Evolutionary conservation across 768 basidiomycete genomes (phyloP).

Genomic region (Macrolepiota dolichaula): DNA sequence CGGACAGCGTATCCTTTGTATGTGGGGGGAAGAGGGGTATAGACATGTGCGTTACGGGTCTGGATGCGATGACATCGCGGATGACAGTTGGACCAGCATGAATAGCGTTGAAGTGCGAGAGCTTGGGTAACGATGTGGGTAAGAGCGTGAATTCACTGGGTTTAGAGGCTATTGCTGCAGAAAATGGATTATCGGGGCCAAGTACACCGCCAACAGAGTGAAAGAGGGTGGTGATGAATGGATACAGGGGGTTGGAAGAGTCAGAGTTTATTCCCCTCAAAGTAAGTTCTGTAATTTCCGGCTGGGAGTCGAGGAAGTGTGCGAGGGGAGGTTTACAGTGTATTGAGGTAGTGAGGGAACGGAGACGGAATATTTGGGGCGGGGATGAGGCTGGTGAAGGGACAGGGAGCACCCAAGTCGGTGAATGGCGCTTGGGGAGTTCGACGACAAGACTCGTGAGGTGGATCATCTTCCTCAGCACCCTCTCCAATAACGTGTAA

Average conservation of each 20-base stretch:
- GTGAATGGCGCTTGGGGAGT: slow-evolving; percentile 35
- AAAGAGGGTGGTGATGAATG: slow-evolving; percentile 18
- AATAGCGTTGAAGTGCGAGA: slow-evolving; percentile 50
- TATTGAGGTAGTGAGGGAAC: slow-evolving; percentile 52
- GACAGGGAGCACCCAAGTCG: slow-evolving; percentile 44
- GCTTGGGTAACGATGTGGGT: slow-evolving; percentile 40
- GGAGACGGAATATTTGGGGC: slow-evolving; percentile 36
- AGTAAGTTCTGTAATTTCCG: slow-evolving; percentile 45
- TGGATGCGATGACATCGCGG: slow-evolving; percentile 38
- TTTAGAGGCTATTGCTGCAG: slow-evolving; percentile 5
- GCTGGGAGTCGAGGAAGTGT: slow-evolving; percentile 49
- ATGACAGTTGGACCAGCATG: slow-evolving; percentile 47
- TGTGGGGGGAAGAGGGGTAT: slow-evolving; percentile 47
- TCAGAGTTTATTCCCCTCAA: slow-evolving; percentile 49
- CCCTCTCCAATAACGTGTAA: slow-evolving; percentile 44
- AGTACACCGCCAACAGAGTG: slow-evolving; percentile 14
- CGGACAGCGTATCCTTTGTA: slow-evolving; percentile 38
- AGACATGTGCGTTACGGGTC: slow-evolving; percentile 49
- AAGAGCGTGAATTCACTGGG: slow-evolving; percentile 30
- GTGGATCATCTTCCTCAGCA: slow-evolving; percentile 33
- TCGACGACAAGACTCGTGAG: slow-evolving; percentile 49
- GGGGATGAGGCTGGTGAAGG: slow-evolving; percentile 4
- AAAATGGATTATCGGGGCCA: slow-evolving; percentile 17
- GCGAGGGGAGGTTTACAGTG: slow-evolving; percentile 47
- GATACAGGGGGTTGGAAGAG: slow-evolving; percentile 16